These are phyloP conservation scores for Melocanna baccifera DNA, from an alignment of 176 grass and related monocot species.

Conservation along the genomic window DNA sequence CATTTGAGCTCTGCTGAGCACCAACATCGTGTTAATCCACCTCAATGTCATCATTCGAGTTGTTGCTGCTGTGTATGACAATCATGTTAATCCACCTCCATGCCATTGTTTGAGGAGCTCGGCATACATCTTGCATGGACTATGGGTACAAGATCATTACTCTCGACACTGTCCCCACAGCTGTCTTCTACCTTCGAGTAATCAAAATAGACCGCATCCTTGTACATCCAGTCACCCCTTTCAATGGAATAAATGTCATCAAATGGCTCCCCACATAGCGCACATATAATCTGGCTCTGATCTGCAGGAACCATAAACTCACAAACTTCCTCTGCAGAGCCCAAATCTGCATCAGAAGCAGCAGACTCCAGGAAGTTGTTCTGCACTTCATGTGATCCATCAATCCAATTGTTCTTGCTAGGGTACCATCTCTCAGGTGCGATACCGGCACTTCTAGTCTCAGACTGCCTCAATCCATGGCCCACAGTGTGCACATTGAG, in stretches of 20 bases:
- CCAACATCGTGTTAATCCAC: neutral
- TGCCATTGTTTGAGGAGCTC: constrained; percentile 17
- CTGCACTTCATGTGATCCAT: constrained; percentile 39
- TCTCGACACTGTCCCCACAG: neutral
- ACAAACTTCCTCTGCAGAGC: constrained; percentile 46
- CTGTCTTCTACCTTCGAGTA: constrained; percentile 24
- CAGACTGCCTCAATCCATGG: constrained; percentile 39
- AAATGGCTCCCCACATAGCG: constrained; percentile 80
- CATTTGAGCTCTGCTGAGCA: neutral
- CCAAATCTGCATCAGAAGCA: constrained; percentile 49
- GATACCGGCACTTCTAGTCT: constrained; percentile 30
- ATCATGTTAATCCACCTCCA: constrained; percentile 40
- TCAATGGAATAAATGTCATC: constrained; percentile 74
- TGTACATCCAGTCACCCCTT: constrained; percentile 85
- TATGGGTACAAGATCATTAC: constrained; percentile 24
- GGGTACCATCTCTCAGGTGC: constrained; percentile 77
- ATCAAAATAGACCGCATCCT: constrained; percentile 64
- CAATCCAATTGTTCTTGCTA: constrained; percentile 44
- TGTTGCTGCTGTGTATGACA: constrained; percentile 12
- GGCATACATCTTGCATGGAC: constrained; percentile 51
- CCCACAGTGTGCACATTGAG: constrained; percentile 49
- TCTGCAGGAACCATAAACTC: constrained; percentile 82
- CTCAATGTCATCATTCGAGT: constrained; percentile 4
- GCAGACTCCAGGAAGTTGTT: constrained; percentile 15
- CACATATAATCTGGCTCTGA: constrained; percentile 84